phyloP scores from a whole-genome alignment of 495 filamentous ascomycete species.

The Schizothecium vesticola region DNA sequence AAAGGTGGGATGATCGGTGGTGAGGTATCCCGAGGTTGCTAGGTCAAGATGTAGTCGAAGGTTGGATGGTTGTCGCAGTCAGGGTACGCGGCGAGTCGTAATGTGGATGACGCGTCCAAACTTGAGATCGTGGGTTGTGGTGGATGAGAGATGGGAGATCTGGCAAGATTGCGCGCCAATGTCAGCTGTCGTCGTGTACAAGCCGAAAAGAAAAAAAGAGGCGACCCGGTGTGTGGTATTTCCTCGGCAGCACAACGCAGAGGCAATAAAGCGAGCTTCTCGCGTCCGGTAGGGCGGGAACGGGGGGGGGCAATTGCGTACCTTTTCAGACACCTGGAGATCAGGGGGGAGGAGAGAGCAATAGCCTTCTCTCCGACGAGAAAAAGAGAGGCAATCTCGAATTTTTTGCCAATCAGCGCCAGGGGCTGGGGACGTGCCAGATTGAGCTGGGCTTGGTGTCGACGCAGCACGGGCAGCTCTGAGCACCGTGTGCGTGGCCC shows the following conservation, averaged over 20 bases:
- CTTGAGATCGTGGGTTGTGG: background rate
- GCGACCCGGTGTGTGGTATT: background rate
- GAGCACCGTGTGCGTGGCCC: slow-evolving; percentile 4
- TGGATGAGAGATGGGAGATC: slow-evolving; percentile 13
- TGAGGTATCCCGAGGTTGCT: background rate
- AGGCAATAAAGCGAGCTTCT: background rate
- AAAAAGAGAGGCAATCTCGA: slow-evolving; percentile 2
- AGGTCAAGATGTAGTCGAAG: background rate
- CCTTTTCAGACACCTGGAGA: background rate
- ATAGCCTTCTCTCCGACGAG: background rate
- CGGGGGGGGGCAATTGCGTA: background rate
- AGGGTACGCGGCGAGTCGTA: background rate
- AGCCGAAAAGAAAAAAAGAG: background rate
- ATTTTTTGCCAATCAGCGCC: slow-evolving; percentile 17
- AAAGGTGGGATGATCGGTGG: background rate
- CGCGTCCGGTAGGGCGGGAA: background rate
- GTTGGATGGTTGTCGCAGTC: background rate
- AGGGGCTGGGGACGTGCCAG: slow-evolving; percentile 18
- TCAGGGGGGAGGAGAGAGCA: background rate
- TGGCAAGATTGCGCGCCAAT: slow-evolving; percentile 22
- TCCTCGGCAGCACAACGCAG: background rate
- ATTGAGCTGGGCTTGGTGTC: slow-evolving; percentile 5
- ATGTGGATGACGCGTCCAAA: background rate
- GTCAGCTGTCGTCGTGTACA: slow-evolving; percentile 17
- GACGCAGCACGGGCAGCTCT: slow-evolving; percentile 1